Evolutionary conservation across 345 rosid species (phyloP).

Genomic region (Microcos paniculata): DNA sequence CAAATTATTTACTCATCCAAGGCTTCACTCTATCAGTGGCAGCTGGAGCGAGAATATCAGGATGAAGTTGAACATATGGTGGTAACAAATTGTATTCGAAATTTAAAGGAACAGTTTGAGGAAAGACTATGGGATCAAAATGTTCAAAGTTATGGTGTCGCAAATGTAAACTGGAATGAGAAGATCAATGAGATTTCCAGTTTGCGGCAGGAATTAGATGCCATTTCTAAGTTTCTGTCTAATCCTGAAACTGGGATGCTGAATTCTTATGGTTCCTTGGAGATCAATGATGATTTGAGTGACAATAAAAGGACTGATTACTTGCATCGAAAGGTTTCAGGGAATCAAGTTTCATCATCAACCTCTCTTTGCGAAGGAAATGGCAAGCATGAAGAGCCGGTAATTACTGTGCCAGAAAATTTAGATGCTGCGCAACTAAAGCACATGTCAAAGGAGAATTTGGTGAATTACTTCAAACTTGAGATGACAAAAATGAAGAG

Average conservation of each 20-base stretch:
- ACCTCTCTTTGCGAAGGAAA: conserved; percentile 49
- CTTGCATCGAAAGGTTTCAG: conserved; percentile 56
- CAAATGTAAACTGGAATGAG: conserved; percentile 36
- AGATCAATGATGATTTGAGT: conserved; percentile 37
- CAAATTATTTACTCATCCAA: conserved; percentile 34
- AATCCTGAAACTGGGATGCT: conserved; percentile 51
- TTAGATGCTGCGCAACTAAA: conserved; percentile 41
- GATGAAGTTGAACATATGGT: conserved; percentile 52
- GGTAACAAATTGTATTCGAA: conserved; percentile 36
- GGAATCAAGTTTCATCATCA: conserved; percentile 41
- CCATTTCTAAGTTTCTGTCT: conserved; percentile 48
- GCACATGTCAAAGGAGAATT: conserved; percentile 41
- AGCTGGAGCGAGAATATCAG: conserved; percentile 49
- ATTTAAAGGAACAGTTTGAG: conserved; percentile 60
- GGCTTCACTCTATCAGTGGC: conserved; percentile 45
- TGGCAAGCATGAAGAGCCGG: conserved; percentile 60
- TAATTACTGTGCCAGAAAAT: conserved; percentile 46
- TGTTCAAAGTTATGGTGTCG: conserved; percentile 30
- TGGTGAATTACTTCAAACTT: conserved; percentile 52
- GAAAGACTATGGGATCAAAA: conserved; percentile 44
- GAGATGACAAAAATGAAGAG: conserved; percentile 90
- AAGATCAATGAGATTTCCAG: conserved; percentile 57
- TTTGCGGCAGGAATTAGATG: conserved; percentile 70
- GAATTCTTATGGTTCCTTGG: conserved; percentile 50
- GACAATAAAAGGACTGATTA: conserved; percentile 38